Conservation (phyloP, 148 eudicot genomes). For the Heliamphora exappendiculata region DNA sequence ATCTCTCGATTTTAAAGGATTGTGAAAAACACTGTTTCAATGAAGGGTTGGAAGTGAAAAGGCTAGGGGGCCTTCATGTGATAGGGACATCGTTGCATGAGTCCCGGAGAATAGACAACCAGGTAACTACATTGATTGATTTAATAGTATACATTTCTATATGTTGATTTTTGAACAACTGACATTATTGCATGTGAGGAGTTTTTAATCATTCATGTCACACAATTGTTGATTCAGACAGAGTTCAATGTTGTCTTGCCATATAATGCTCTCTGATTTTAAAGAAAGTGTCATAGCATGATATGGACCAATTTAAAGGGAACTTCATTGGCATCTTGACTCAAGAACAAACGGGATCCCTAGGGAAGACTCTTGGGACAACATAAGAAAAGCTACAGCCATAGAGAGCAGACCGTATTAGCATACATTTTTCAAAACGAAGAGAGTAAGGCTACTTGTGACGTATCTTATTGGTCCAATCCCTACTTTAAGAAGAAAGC, state of each 20-base stretch:
- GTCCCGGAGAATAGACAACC: slow-evolving; percentile 97
- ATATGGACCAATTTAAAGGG: too few relatives aligned
- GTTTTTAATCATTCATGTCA: background rate
- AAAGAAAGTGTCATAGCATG: background rate
- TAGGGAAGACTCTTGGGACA: too few relatives aligned
- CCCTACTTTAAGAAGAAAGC: too few relatives aligned
- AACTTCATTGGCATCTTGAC: too few relatives aligned
- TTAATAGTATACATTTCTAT: background rate
- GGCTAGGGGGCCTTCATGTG: slow-evolving; percentile 98
- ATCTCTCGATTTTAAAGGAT: slow-evolving; percentile 60
- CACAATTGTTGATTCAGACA: slow-evolving; percentile 2
- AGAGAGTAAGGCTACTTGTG: too few relatives aligned
- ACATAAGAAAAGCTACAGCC: too few relatives aligned
- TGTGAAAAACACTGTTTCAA: slow-evolving; percentile 76
- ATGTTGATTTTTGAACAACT: background rate
- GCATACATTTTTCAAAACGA: too few relatives aligned
- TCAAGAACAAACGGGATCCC: too few relatives aligned
- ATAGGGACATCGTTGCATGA: slow-evolving; percentile 97
- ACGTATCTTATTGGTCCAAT: too few relatives aligned
- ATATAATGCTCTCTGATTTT: background rate
- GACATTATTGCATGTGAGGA: background rate
- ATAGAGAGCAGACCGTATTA: too few relatives aligned
- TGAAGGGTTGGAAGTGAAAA: slow-evolving; percentile 90
- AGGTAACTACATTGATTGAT: slow-evolving; percentile 20
- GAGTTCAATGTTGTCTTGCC: background rate